A percentile compares a stretch with the other conserved stretches of the same genome.
These are phyloP conservation scores for Cyclostephanos tholiformis DNA, from an alignment of 108 stramenopile species.

Conservation along the genomic window DNA sequence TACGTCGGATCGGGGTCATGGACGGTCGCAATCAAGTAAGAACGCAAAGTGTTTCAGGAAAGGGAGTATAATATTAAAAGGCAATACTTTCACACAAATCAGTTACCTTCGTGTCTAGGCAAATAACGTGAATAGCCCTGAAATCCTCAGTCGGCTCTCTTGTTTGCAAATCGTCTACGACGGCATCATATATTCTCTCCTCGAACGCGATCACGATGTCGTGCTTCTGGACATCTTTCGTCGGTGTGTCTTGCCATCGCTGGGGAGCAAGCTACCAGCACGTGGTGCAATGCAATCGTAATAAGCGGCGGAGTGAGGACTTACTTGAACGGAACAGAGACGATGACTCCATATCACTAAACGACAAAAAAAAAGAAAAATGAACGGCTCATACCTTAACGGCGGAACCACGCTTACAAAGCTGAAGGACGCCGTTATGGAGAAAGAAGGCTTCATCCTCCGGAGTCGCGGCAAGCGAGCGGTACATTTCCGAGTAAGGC, in stretches of 20 bases:
- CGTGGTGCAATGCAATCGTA: background rate
- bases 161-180: slow-evolving; percentile 89
- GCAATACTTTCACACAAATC: background rate
- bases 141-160: slow-evolving; percentile 90
- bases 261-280: slow-evolving; percentile 64
- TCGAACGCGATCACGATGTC: slow-evolving; percentile 92
- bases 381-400: slow-evolving; percentile 61
- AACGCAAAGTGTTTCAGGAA: background rate
- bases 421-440: slow-evolving; percentile 84
- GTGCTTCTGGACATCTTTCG: slow-evolving; percentile 62
- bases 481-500: slow-evolving; percentile 89
- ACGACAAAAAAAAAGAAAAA: background rate
- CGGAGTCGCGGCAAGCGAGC: slow-evolving; percentile 66
- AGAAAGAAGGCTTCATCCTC: slow-evolving; percentile 87
- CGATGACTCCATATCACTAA: background rate
- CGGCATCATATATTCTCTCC: slow-evolving; percentile 92
- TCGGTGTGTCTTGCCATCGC: slow-evolving; percentile 88
- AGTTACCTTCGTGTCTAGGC: slow-evolving; percentile 83
- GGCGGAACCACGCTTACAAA: slow-evolving; percentile 85
- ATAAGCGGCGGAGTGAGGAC: background rate
- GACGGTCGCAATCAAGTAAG: background rate
- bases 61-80: background rate
- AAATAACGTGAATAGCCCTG: slow-evolving; percentile 88
- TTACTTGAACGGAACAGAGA: background rate
- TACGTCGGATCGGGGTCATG: background rate